Evolutionary conservation across 2,329 filamentous ascomycete species (phyloP), one percentile per base, ranked within the genome.

Genomic region (Fusarium sp.): DNA sequence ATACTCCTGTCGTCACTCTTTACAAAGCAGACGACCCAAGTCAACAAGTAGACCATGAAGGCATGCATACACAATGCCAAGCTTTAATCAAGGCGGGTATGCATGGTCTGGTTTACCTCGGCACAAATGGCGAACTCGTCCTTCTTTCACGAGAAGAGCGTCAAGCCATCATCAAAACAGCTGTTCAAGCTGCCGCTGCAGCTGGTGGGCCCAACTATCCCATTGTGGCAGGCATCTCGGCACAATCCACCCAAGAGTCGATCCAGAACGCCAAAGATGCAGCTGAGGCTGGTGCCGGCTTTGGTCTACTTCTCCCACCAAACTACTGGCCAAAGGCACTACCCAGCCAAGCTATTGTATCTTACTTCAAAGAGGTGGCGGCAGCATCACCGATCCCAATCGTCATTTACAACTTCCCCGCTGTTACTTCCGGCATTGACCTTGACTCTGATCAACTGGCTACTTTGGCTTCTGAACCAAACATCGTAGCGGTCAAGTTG

Each of bases 221-320:
- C 1, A 76, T 84, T 5, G 80, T 84, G 4, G 83, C 82, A 6
- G 83, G 83, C 8, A 80, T 84, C 23, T 82, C 79, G 1, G 83
- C 79, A 1, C 56, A 75, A 24, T 88, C 89, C 15, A 83, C 93
- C 35, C 77, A 86, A 33, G 84, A 87, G 31, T 92, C 89, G 76
- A 94, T 93, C 81, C 82, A 81, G 31, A 84, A 88, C 41, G 89
- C 91, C 38, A 89, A 89, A 31, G 83, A 93, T 71, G 92, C 91
- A 10, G 87, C 86, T 65, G 83, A 85, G 10, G 85, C 88, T 20
- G 92, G 92, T 38, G 92, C 90, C 66, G 89, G 93, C 75, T 92
- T 91, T 68, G 91, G 90, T 3, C 84, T 95, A 43, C 86, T 94
- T 3, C 85, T 95, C 8, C 91, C 92, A 9, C 92, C 92, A 1